Evolutionary conservation across 139 green algal genomes (phyloP), one percentile per base, ranked within the genome.

Genomic region (Bryopsis sp.): DNA sequence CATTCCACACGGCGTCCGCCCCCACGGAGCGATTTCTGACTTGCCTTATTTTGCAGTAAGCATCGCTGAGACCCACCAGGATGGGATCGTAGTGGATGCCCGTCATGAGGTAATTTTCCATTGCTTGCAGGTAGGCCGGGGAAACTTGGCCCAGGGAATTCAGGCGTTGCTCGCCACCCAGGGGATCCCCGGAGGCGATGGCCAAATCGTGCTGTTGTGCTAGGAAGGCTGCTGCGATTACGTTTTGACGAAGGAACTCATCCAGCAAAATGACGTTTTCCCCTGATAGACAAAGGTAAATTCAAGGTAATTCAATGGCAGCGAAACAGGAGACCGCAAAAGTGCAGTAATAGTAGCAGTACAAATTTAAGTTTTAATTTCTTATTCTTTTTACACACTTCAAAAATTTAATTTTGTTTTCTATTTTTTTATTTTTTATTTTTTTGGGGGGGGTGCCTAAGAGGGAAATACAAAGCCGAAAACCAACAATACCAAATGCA

Each of bases 171-270:
- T 48, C n/a, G 43, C 43, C 19, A n/a, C n/a, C n/a, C n/a, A n/a
- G n/a, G n/a, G n/a, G n/a, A n/a, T n/a, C n/a, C 15, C 43, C 43
- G 43, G 11, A 26, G 43, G 19, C 11, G 4, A 67, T 29, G 5
- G 4, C 5, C 7, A 11, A 19, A 8, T 67, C 59, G 32, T 67
- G 59, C 29, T 67, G 32, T 24, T 67, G 59, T 7, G 31, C 59
- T 15, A 67, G 32, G 39, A 67, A 43, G 24, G 59, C 19, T 5
- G 7, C 59, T 29, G 31, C 19, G 4, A 67, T 11, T 5, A 67
- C 59, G 32, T 67, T 67, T 24, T 67, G 59, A 15, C 59, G 19
- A n/a, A 39, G 59, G 59, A 67, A 67, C 29, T 67, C 29, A 5
- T 67, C 59, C 32, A 67, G 32, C 4, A 31, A 11, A 28, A 67